Conservation (phyloP, 345 rosid genomes). For the Eutrema japonicum region DNA sequence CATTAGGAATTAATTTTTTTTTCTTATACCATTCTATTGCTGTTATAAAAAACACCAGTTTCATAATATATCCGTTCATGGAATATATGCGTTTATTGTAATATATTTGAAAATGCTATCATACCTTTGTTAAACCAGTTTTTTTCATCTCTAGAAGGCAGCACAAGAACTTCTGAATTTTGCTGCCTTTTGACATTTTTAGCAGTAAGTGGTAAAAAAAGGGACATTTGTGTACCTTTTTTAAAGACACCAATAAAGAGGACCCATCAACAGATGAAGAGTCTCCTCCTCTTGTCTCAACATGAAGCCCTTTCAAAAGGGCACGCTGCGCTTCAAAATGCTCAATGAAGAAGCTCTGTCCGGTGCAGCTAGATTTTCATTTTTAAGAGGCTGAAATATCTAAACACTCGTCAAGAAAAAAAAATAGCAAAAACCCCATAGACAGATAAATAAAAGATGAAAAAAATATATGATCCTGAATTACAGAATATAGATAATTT, state of each 20-base stretch:
- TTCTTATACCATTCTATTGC: no score
- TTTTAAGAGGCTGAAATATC: conserved; percentile 87
- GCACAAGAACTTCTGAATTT: conserved; percentile 58
- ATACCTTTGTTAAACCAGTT: no score
- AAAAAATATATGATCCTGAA: neutral
- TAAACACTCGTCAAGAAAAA: conserved; percentile 55
- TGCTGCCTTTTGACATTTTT: conserved; percentile 56
- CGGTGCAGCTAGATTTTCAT: conserved; percentile 61
- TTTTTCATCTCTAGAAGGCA: no score
- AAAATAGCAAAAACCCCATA: neutral
- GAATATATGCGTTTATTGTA: no score
- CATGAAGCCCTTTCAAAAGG: conserved; percentile 67
- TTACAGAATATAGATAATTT: neutral
- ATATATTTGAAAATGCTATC: no score
- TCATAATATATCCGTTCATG: no score
- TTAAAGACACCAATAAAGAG: conserved; percentile 78
- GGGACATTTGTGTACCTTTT: conserved; percentile 56
- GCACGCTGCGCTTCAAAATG: conserved; percentile 76
- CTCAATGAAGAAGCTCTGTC: conserved; percentile 66
- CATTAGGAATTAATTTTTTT: no score
- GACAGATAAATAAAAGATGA: conserved; percentile 2
- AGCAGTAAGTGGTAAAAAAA: conserved; percentile 57
- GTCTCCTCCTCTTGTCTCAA: conserved; percentile 84
- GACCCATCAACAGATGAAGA: conserved; percentile 79
- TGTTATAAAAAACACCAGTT: no score